Percentiles rank a stretch among this genome's conserved stretches.
Conservation (phyloP, 2,329 filamentous ascomycete genomes). For the Neurospora sp. region DNA sequence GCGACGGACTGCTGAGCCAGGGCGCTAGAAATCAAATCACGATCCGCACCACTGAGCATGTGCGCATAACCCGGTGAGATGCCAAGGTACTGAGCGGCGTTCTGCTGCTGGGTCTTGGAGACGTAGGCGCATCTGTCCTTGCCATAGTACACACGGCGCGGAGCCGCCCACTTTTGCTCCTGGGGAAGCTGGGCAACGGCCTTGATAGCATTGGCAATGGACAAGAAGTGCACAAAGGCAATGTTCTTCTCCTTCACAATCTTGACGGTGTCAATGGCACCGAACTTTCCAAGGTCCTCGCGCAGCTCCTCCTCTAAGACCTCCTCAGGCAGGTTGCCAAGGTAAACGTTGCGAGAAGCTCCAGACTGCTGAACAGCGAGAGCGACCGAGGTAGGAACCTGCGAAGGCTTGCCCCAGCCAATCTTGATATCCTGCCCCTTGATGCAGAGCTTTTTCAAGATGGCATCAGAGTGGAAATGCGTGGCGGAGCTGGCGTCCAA, state of each 20-base stretch:
- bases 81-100: conserved; percentile 93
- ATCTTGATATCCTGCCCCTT: conserved; percentile 99
- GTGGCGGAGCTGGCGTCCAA: conserved; percentile 94
- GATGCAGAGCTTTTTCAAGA: conserved; percentile 98
- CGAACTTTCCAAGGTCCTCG: conserved; percentile 92
- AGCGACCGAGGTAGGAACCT: conserved; percentile 95
- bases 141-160: conserved; percentile 93
- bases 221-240: conserved; percentile 94
- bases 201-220: conserved; percentile 97
- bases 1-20: conserved; percentile 96
- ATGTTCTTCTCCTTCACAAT: conserved; percentile 97
- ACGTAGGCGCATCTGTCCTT: conserved; percentile 98
- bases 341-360: conserved; percentile 91
- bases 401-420: conserved; percentile 97
- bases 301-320: conserved; percentile 84
- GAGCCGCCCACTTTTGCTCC: conserved; percentile 92
- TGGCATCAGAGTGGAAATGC: conserved; percentile 98
- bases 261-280: conserved; percentile 93
- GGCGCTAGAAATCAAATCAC: conserved; percentile 91
- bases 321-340: conserved; percentile 87
- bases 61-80: conserved; percentile 96
- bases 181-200: conserved; percentile 93
- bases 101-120: conserved; percentile 98
- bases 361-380: conserved; percentile 95
- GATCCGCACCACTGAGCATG: conserved; percentile 89